A percentile compares a stretch with the other conserved stretches of the same genome.
Evolutionary conservation across 306 rosid species (phyloP).

Genomic region (Castanospermum australe): DNA sequence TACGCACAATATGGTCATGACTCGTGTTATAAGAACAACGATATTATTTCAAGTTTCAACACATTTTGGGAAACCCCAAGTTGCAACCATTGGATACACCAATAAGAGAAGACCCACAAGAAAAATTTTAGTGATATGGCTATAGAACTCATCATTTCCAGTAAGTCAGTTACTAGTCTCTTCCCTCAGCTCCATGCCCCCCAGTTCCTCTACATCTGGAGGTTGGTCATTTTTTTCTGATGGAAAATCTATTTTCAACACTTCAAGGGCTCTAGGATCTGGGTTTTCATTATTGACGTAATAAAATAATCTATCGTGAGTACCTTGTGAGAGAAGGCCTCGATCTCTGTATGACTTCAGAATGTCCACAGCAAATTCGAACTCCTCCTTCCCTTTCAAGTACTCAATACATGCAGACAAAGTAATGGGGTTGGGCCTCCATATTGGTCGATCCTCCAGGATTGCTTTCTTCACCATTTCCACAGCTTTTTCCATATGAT

Average conservation of each 20-base stretch:
- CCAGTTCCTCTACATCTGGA: background rate
- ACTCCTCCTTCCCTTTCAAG: conserved; percentile 46
- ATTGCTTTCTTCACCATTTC: conserved; percentile 42
- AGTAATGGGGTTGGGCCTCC: conserved; percentile 28
- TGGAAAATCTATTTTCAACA: background rate
- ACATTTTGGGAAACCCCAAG: background rate
- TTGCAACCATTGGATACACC: background rate
- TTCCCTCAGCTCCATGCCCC: background rate
- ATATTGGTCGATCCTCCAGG: conserved; percentile 23
- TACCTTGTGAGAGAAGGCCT: background rate
- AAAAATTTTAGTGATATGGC: background rate
- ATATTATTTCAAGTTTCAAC: background rate
- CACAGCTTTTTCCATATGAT: conserved; percentile 43
- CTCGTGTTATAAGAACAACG: background rate
- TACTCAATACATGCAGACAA: conserved; percentile 44
- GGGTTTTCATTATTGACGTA: conserved; percentile 21
- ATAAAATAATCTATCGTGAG: conserved; percentile 14
- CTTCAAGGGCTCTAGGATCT: conserved; percentile 10
- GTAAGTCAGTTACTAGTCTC: background rate
- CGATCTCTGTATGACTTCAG: conserved; percentile 23
- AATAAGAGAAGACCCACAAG: background rate
- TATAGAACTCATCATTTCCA: background rate
- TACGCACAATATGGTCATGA: too few species aligned
- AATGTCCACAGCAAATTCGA: conserved; percentile 38
- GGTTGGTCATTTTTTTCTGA: background rate